Percentiles rank a stretch among this genome's conserved stretches.
phyloP scores from a whole-genome alignment of 2,329 filamentous ascomycete species.

The Fusarium poae region DNA sequence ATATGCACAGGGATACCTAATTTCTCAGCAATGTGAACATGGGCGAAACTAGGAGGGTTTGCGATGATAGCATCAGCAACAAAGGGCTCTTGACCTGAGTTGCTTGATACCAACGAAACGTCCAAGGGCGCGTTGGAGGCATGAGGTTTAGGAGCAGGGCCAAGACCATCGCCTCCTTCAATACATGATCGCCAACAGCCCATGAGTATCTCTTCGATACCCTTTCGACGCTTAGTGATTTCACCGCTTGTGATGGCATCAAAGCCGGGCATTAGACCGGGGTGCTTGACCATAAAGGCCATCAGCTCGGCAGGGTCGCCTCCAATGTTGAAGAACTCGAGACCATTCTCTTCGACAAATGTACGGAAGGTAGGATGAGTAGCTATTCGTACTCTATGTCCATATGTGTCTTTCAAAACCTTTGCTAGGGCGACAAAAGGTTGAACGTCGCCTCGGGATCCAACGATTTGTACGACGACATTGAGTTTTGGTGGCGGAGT shows the following conservation, averaged over 20 bases:
- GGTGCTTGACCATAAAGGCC: conserved; percentile 94
- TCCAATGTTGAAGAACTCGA: conserved; percentile 84
- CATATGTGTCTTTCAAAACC: conserved; percentile 72
- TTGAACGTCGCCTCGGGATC: conserved; percentile 80
- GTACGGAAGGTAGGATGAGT: conserved; percentile 77
- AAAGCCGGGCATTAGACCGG: conserved; percentile 85
- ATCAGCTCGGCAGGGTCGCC: conserved; percentile 81
- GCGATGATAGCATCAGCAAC: conserved; percentile 86
- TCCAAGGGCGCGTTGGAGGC: conserved; percentile 62
- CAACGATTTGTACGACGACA: conserved; percentile 81
- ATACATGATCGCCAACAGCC: conserved; percentile 91
- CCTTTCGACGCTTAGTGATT: conserved; percentile 78
- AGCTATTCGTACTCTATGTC: conserved; percentile 79
- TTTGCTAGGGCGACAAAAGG: conserved; percentile 79
- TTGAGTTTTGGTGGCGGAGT: conserved; percentile 71
- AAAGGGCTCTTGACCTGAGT: conserved; percentile 70
- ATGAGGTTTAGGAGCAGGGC: conserved; percentile 63
- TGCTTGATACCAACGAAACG: conserved; percentile 52
- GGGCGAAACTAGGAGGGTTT: conserved; percentile 82
- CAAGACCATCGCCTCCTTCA: conserved; percentile 77
- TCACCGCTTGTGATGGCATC: conserved; percentile 82
- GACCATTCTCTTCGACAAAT: conserved; percentile 76
- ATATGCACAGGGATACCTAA: conserved; percentile 81
- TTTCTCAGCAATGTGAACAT: conserved; percentile 81
- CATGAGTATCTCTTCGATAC: conserved; percentile 82